Base-by-base conservation (phyloP, 495 filamentous ascomycete genomes). In the Aspergillus asperescens region DNA sequence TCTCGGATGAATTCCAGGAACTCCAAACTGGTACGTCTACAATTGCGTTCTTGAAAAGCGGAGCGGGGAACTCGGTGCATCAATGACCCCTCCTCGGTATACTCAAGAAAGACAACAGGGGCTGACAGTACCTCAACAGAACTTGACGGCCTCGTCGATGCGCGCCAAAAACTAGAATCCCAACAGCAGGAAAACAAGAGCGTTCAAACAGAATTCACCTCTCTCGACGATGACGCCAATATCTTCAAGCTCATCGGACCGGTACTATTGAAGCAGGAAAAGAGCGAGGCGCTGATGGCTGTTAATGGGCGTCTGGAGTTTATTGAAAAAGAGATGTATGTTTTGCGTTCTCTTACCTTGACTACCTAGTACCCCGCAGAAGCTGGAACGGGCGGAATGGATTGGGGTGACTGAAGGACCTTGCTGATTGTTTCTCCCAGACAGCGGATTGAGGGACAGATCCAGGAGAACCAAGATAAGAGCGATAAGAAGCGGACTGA, bases 171-270 rank as follows among this genome's bases (percentile, higher is more conserved):
- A 67, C 84, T 98, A 35, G 92, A 96, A 67, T 88, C 89, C 22
- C 93, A 98, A 69, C 83, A 87, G 57, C 87, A 95, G 64, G 93
- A 98, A 67, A 97, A 96, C 66, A 71, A 83, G 42, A 83, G 84
- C 19, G 93, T 98, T 1, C 84, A 95, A 65, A 88, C 88, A 83
- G 93, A 98, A 74, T 96, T 98, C 69, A 70, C 79, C 25, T 77
- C 77, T 50, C 77, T 97, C 51, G 80, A 83, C 52, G 83, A 89
- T 41, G 83, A 85, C 56, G 83, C 92, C 54, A 88, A 84, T 45
- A 94, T 99, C 70, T 99, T 90, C 78, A 97, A 97, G 68, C 80
- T 95, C 29, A 81, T 96, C 45, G 93, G 93, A 1, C 93, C 93
- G 0, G 87, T 97, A 8, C 75, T 99, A 40, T 69, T 97, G 61